Percentiles rank a stretch among this genome's conserved stretches.
These are phyloP conservation scores for Fraxinus baroniana DNA, from an alignment of 305 asterid genomes.

Conservation along the genomic window DNA sequence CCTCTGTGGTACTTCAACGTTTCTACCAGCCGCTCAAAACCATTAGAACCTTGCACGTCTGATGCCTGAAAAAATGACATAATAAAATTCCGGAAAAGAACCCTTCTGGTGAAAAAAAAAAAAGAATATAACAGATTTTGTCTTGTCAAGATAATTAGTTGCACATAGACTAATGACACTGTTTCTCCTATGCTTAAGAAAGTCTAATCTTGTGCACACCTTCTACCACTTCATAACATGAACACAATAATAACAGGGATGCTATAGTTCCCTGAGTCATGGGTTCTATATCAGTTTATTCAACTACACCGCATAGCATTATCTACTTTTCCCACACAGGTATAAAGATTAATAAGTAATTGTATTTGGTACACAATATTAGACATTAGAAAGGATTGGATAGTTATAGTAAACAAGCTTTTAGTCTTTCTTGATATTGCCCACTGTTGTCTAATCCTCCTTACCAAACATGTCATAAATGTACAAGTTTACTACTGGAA, in stretches of 20 bases:
- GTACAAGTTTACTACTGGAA: background rate
- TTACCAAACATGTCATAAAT: background rate
- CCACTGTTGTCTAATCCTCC: background rate
- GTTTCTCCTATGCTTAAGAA: background rate
- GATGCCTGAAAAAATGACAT: constrained; percentile 22
- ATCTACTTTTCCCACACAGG: background rate
- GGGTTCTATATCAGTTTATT: background rate
- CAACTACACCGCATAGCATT: background rate
- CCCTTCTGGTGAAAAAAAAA: background rate
- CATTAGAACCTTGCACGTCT: constrained; percentile 25
- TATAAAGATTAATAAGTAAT: background rate
- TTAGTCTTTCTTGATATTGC: background rate
- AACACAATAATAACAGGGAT: background rate
- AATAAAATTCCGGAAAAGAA: background rate
- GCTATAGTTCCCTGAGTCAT: background rate
- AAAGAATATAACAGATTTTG: background rate
- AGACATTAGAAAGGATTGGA: background rate
- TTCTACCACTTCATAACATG: background rate
- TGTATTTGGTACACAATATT: background rate
- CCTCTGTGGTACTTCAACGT: constrained; percentile 34
- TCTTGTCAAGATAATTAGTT: background rate
- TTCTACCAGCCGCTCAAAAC: constrained; percentile 39
- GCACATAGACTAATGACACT: background rate
- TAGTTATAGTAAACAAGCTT: background rate
- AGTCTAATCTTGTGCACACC: background rate